These are phyloP conservation scores for Danielia reshetovae DNA, from an alignment of 805 yeast species.

Conservation along the genomic window DNA sequence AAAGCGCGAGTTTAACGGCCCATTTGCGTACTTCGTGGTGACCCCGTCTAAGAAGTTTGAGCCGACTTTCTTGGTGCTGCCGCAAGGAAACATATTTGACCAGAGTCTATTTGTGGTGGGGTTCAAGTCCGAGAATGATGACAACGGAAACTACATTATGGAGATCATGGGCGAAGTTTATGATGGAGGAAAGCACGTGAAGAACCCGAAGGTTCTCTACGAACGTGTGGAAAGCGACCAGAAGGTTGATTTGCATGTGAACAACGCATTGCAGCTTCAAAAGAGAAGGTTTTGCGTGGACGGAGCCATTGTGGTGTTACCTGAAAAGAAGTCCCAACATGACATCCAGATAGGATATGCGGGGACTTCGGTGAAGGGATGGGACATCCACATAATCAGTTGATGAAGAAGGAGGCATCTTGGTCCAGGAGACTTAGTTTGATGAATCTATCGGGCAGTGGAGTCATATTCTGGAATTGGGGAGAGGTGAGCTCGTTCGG, in stretches of 20 bases:
- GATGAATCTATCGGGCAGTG: too few relatives aligned
- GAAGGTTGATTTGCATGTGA: slow-evolving; percentile 16
- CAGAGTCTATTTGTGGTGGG: slow-evolving; percentile 43
- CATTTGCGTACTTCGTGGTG: slow-evolving; percentile 57
- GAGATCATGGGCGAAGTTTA: slow-evolving; percentile 57
- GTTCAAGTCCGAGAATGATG: slow-evolving; percentile 34
- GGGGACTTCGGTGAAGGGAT: slow-evolving; percentile 9
- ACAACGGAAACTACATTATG: slow-evolving; percentile 34
- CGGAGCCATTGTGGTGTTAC: slow-evolving; percentile 47
- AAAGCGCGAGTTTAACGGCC: slow-evolving; percentile 19
- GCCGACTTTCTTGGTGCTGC: slow-evolving; percentile 59
- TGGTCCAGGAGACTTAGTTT: too few relatives aligned
- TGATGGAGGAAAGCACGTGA: slow-evolving; percentile 50
- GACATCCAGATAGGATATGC: slow-evolving; percentile 4
- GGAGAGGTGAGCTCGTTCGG: too few relatives aligned
- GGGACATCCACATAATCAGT: slow-evolving; percentile 6
- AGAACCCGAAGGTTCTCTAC: slow-evolving; percentile 48
- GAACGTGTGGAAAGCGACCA: slow-evolving; percentile 24
- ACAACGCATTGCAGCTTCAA: slow-evolving; percentile 10
- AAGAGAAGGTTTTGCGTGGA: slow-evolving; percentile 63
- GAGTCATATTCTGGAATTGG: too few relatives aligned
- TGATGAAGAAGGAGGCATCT: not conserved
- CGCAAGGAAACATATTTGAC: slow-evolving; percentile 45
- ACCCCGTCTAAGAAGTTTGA: slow-evolving; percentile 58
- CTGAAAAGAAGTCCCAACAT: slow-evolving; percentile 12